A percentile compares a stretch with the other conserved stretches of the same genome.
Evolutionary conservation across 139 green algal genomes (phyloP).

Genomic region (Chlorella vulgaris): DNA sequence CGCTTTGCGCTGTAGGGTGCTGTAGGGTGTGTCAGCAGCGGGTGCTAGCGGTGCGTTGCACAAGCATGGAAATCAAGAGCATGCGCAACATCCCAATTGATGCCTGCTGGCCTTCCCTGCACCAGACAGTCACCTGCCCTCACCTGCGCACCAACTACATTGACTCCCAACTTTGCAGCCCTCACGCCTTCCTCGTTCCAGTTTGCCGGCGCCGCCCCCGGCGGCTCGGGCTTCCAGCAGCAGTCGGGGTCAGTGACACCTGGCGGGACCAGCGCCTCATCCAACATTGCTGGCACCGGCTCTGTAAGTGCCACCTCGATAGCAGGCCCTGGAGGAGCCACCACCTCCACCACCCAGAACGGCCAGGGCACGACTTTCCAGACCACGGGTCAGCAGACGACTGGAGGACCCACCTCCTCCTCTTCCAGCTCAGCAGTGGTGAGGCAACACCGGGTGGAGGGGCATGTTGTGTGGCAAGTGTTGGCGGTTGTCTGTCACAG

Average conservation of each 20-base stretch:
- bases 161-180: background rate
- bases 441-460: too few relatives aligned
- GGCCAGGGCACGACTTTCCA: slow-evolving; percentile 28
- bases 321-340: slow-evolving; percentile 6
- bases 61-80: background rate
- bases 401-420: background rate
- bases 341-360: slow-evolving; percentile 31
- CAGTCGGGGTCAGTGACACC: slow-evolving; percentile 1
- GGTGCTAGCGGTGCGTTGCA: too few relatives aligned
- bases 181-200: background rate
- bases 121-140: background rate
- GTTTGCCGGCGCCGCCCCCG: slow-evolving; percentile 4
- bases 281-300: slow-evolving; percentile 1
- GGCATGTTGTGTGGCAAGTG: too few relatives aligned
- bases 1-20: too few relatives aligned
- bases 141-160: background rate
- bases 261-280: background rate
- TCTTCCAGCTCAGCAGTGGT: too few relatives aligned
- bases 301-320: slow-evolving; percentile 18
- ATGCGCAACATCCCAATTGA: background rate
- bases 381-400: slow-evolving; percentile 24
- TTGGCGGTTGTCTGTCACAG: too few relatives aligned
- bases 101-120: too few relatives aligned
- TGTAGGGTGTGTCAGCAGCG: too few relatives aligned
- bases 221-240: slow-evolving; percentile 6